These are phyloP conservation scores for Hymenoscyphus repandus DNA, from an alignment of 2,329 filamentous ascomycete species.

Conservation along the genomic window DNA sequence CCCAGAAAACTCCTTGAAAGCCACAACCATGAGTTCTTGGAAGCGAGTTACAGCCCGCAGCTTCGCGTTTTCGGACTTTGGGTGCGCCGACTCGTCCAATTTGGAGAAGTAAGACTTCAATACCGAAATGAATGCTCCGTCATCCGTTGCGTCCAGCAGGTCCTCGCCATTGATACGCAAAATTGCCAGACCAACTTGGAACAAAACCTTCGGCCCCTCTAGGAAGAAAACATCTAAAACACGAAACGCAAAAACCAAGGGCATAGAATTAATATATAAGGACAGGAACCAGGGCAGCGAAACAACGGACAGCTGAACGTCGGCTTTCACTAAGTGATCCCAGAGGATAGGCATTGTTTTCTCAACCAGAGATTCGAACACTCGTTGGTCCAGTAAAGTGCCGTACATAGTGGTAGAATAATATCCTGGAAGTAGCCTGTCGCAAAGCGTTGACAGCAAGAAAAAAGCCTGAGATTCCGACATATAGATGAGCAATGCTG, in stretches of 20 bases:
- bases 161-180: slow-evolving; percentile 96
- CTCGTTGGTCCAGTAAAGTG: slow-evolving; percentile 90
- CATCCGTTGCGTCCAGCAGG: slow-evolving; percentile 84
- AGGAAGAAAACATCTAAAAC: slow-evolving; percentile 98
- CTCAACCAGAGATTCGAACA: slow-evolving; percentile 97
- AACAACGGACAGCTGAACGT: slow-evolving; percentile 95
- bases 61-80: slow-evolving; percentile 92
- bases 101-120: slow-evolving; percentile 92
- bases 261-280: slow-evolving; percentile 99
- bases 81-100: slow-evolving; percentile 92
- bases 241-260: slow-evolving; percentile 91
- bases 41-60: slow-evolving; percentile 90
- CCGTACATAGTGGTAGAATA: slow-evolving; percentile 99
- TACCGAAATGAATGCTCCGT: slow-evolving; percentile 94
- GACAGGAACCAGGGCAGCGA: slow-evolving; percentile 97
- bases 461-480: slow-evolving; percentile 96
- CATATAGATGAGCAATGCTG: slow-evolving; percentile 97
- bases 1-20: slow-evolving; percentile 94
- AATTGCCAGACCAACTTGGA: slow-evolving; percentile 96
- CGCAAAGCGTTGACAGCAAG: slow-evolving; percentile 83
- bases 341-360: slow-evolving; percentile 98
- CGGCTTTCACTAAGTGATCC: slow-evolving; percentile 95
- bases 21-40: slow-evolving; percentile 97
- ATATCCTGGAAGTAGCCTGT: slow-evolving; percentile 89
- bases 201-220: slow-evolving; percentile 93